A percentile compares a stretch with the other conserved stretches of the same genome.
Conservation (phyloP, 352 stramenopile species). For the Phytopythium aichiense region DNA sequence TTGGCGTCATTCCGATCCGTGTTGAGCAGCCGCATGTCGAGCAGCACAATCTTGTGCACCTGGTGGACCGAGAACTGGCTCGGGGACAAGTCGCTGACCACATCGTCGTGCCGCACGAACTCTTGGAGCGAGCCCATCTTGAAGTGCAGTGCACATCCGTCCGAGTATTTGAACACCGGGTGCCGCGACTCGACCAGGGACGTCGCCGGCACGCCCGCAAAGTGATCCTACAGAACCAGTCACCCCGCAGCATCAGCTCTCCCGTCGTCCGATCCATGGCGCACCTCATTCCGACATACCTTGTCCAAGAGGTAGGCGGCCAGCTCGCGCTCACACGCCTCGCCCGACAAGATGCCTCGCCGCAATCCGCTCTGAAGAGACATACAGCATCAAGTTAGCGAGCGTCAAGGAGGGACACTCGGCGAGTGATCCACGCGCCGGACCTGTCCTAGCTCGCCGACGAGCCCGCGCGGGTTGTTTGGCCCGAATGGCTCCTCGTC, state of each 20-base stretch:
- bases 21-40: slow-evolving; percentile 98
- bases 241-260: slow-evolving; percentile 7
- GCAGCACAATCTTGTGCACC: slow-evolving; percentile 98
- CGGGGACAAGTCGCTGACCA: slow-evolving; percentile 92
- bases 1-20: slow-evolving; percentile 98
- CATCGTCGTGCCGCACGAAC: slow-evolving; percentile 94
- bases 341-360: slow-evolving; percentile 92
- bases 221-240: slow-evolving; percentile 63
- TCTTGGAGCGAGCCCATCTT: slow-evolving; percentile 98
- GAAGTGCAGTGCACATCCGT: slow-evolving; percentile 53
- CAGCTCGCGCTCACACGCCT: slow-evolving; percentile 96
- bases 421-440: not conserved
- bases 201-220: slow-evolving; percentile 76
- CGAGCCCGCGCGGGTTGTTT: slow-evolving; percentile 95
- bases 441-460: slow-evolving; percentile 72
- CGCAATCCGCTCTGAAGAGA: slow-evolving; percentile 66
- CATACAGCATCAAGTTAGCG: not conserved
- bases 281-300: slow-evolving; percentile 13
- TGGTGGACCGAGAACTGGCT: slow-evolving; percentile 88
- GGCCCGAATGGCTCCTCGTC: slow-evolving; percentile 98
- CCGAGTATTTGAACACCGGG: slow-evolving; percentile 74
- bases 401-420: not conserved
- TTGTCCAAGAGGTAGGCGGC: slow-evolving; percentile 97
- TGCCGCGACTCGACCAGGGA: slow-evolving; percentile 72
- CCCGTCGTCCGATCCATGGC: not conserved